phyloP scores from a whole-genome alignment of 495 filamentous ascomycete genomes.

The Hypoxylon subgilvum region DNA sequence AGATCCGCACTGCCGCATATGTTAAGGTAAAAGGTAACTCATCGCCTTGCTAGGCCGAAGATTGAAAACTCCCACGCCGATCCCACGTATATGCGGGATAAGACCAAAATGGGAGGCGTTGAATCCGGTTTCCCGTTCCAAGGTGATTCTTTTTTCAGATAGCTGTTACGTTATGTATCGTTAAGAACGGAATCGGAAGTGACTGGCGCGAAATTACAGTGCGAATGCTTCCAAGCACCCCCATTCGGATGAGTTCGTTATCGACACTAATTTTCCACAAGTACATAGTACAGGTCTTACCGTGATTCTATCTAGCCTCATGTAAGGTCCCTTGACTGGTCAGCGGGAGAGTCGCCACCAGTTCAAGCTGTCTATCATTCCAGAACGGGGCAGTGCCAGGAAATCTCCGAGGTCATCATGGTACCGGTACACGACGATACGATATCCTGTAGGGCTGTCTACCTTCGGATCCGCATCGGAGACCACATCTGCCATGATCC shows the following conservation, averaged over 20 bases:
- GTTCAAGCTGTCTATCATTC: background rate
- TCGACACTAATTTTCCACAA: background rate
- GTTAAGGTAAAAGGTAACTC: no score
- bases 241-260: background rate
- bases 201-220: background rate
- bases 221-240: no score
- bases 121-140: slow-evolving; percentile 4
- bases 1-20: no score
- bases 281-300: background rate
- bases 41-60: slow-evolving; percentile 12
- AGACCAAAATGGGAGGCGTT: slow-evolving; percentile 6
- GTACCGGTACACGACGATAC: slow-evolving; percentile 4
- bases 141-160: background rate
- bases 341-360: slow-evolving; percentile 8
- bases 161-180: background rate
- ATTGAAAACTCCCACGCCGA: slow-evolving; percentile 17
- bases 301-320: background rate
- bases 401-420: slow-evolving; percentile 28
- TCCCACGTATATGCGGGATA: slow-evolving; percentile 10
- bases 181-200: background rate
- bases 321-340: background rate
- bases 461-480: background rate
- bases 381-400: slow-evolving; percentile 12
- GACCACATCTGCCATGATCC: background rate
- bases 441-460: slow-evolving; percentile 12